These are phyloP conservation scores for Fusarium succisae DNA, from an alignment of 2,329 filamentous ascomycete species.

Conservation along the genomic window DNA sequence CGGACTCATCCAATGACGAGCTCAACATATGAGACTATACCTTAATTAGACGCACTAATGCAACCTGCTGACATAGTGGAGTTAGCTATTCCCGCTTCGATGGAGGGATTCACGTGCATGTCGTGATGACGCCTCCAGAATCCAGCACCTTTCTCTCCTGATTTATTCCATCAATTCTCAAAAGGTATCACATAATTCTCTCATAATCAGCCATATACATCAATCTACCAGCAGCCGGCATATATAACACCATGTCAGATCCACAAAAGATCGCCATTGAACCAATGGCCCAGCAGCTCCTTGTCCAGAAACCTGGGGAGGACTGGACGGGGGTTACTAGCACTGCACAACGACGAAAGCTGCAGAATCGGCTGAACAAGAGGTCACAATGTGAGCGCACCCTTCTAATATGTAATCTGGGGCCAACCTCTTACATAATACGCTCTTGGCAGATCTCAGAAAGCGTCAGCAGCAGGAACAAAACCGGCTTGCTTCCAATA, in stretches of 20 bases:
- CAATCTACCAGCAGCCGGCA: not conserved
- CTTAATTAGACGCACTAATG: not conserved
- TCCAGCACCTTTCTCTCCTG: not conserved
- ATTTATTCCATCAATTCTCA: not conserved
- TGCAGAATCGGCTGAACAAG: slow-evolving; percentile 21
- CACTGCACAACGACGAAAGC: slow-evolving; percentile 7
- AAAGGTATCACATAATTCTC: not conserved
- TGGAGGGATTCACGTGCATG: not conserved
- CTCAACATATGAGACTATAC: accelerated
- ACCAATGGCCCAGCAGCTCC: slow-evolving; percentile 8
- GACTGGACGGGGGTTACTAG: slow-evolving; percentile 22
- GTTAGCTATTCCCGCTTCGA: not conserved
- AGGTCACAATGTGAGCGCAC: slow-evolving; percentile 1
- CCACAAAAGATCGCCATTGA: slow-evolving; percentile 7
- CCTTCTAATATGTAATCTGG: accelerated
- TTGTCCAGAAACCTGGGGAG: slow-evolving; percentile 2
- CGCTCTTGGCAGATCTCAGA: not conserved
- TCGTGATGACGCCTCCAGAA: not conserved
- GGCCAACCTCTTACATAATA: accelerated
- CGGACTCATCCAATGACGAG: accelerated
- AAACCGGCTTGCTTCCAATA: not conserved
- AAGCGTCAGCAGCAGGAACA: not conserved
- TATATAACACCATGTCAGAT: not conserved
- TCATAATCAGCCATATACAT: not conserved
- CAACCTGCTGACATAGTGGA: slow-evolving; percentile 26